phyloP scores from a whole-genome alignment of 495 filamentous ascomycete species.

The Zalerion maritima region DNA sequence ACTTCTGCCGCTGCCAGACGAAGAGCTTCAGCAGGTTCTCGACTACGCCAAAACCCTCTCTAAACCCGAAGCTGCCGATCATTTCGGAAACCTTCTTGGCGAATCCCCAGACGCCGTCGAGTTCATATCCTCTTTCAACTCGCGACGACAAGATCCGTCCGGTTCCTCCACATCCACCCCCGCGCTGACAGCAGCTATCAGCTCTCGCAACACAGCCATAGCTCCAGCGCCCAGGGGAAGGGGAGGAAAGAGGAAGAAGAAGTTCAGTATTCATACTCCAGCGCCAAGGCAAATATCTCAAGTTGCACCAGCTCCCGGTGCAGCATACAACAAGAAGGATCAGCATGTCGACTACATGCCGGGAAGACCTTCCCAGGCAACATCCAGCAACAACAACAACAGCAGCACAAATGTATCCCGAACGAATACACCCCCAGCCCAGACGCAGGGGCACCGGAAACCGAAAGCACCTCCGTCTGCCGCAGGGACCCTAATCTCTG shows the following conservation, averaged over 20 bases:
- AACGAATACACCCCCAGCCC: conserved; percentile 24
- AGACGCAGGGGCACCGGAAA: conserved; percentile 19
- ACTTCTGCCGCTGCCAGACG: conserved; percentile 70
- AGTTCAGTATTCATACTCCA: conserved; percentile 42
- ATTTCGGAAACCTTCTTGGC: conserved; percentile 79
- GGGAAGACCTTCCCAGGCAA: conserved; percentile 17
- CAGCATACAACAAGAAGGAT: conserved; percentile 28
- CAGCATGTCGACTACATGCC: conserved; percentile 25
- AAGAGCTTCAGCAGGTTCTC: conserved; percentile 66
- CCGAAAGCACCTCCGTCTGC: conserved; percentile 52
- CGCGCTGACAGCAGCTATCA: conserved; percentile 13
- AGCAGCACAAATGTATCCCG: no score
- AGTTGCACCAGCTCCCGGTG: conserved; percentile 19
- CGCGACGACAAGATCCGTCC: conserved; percentile 40
- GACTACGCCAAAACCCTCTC: conserved; percentile 58
- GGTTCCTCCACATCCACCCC: conserved; percentile 9
- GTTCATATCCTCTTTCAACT: conserved; percentile 86
- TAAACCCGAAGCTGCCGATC: conserved; percentile 58
- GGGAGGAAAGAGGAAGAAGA: conserved; percentile 42
- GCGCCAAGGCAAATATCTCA: conserved; percentile 51
- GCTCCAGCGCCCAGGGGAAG: conserved; percentile 10
- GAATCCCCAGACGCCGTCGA: conserved; percentile 73
- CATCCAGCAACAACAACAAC: conserved; percentile 16
- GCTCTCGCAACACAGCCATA: conserved; percentile 8
- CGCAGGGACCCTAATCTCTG: conserved; percentile 63